Evolutionary conservation across 768 basidiomycete species (phyloP).

Genomic region (Tephrocybe sp.): DNA sequence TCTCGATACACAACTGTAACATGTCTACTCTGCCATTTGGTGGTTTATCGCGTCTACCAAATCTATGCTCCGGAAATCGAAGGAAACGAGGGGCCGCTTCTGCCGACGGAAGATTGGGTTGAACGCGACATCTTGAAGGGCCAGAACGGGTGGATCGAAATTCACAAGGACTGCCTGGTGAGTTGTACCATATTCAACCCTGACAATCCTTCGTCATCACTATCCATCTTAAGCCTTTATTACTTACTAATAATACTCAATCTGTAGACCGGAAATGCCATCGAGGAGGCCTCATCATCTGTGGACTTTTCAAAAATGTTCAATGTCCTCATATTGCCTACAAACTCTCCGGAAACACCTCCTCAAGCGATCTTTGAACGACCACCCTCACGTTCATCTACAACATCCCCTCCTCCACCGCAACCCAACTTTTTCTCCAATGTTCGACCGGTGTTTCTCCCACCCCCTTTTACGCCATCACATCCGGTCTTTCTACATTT

Average conservation of each 20-base stretch:
- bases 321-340: conserved; percentile 40
- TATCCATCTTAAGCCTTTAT: conserved; percentile 1
- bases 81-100: conserved; percentile 57
- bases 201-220: conserved; percentile 3
- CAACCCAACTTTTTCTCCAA: conserved; percentile 44
- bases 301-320: conserved; percentile 43
- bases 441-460: conserved; percentile 63
- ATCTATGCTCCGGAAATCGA: conserved; percentile 54
- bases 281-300: conserved; percentile 36
- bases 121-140: conserved; percentile 72
- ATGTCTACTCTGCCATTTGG: conserved; percentile 64
- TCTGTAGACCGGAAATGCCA: conserved; percentile 35
- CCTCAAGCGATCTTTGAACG: conserved; percentile 22
- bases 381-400: conserved; percentile 22
- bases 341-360: conserved; percentile 23
- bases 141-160: conserved; percentile 69
- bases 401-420: conserved; percentile 24
- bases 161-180: conserved; percentile 64
- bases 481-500: conserved; percentile 71
- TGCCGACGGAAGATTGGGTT: conserved; percentile 75
- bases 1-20: conserved; percentile 62
- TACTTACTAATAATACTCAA: conserved; percentile 8
- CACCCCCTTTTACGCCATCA: conserved; percentile 73
- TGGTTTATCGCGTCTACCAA: conserved; percentile 70
- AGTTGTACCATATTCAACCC: conserved; percentile 28